phyloP scores from a whole-genome alignment of 352 stramenopile genomes.

The Saprolegnia diclina region DNA sequence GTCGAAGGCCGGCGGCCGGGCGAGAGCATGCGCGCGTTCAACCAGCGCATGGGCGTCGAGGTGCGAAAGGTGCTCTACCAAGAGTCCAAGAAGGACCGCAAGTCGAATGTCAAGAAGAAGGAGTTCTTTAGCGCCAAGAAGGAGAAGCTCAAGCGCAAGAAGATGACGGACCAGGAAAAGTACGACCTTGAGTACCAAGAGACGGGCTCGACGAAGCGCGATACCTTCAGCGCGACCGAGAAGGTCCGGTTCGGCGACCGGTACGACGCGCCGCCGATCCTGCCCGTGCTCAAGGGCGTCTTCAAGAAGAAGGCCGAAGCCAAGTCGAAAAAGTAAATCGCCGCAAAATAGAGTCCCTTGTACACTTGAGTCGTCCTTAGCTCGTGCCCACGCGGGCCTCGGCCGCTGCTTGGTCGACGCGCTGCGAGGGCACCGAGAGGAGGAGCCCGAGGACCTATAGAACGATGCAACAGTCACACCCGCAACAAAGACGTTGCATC shows the following conservation, averaged over 20 bases:
- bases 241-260: constrained; percentile 67
- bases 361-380: neutral
- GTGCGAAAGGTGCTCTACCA: constrained; percentile 83
- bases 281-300: constrained; percentile 75
- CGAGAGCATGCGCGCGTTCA: constrained; percentile 79
- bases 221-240: constrained; percentile 61
- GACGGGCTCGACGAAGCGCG: constrained; percentile 57
- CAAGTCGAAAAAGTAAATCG: constrained; percentile 30
- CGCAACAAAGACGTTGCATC: neutral
- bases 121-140: constrained; percentile 72
- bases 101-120: constrained; percentile 73
- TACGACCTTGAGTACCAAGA: constrained; percentile 74
- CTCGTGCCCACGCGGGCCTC: constrained; percentile 1
- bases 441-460: constrained; percentile 16
- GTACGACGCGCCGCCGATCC: constrained; percentile 71
- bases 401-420: neutral
- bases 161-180: constrained; percentile 75
- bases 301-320: constrained; percentile 73
- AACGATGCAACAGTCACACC: neutral
- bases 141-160: constrained; percentile 56
- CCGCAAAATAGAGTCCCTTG: constrained; percentile 29
- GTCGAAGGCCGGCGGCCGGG: constrained; percentile 25
- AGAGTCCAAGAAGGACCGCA: constrained; percentile 66
- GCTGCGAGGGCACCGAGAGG: constrained; percentile 7
- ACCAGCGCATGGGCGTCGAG: constrained; percentile 77